Base-by-base conservation (phyloP, 129 eudicot species). In the Oenanthe sinensis region DNA sequence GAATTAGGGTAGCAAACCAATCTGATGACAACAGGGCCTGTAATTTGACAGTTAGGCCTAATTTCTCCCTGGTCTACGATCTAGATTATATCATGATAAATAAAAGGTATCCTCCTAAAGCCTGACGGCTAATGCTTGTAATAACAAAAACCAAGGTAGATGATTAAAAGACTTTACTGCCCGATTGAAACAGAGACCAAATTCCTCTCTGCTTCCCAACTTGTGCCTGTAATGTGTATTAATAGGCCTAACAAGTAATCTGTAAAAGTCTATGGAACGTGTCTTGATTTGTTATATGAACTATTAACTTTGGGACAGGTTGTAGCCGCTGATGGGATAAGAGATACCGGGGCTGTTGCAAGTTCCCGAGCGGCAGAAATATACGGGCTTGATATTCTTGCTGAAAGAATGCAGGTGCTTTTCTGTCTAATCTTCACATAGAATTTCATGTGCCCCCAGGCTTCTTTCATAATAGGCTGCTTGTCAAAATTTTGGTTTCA, bases 341-440 rank as follows among this genome's bases (percentile, higher is more conserved):
- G 90, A 85, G 97, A 91, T 72, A 84, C 87, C 0, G 98, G 98
- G 75, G 97, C 98, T 40, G 79, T 93, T 85, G 97, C 97, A 83
- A 93, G 97, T 85, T 81, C 92, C 81, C 86, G 94, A 72, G 97
- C 98, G 65, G 97, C 98, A 81, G 87, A 86, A 78, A 85, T 93
- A 8, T 93, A 93, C 40, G 98, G 98, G 58, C 98, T 93, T 79
- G 86, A 87, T 76, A 83, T 91, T 83, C 88, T 93, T 70, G 96
- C 89, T 30, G 88, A 91, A 78, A 81, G 80, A 49, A 91, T 93
- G 81, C 98, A 93, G 97, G 98, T 89, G 70, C 12, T 46, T 43
- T 83, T 45, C 60, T 74, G 58, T 54, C 71, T 36, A 43, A 43
- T 67, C 48, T 47, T 37, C 42, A 17, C 39, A 36, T 14, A 5